Conservation (phyloP, 2,329 filamentous ascomycete genomes). For the Colletotrichum tofieldiae region DNA sequence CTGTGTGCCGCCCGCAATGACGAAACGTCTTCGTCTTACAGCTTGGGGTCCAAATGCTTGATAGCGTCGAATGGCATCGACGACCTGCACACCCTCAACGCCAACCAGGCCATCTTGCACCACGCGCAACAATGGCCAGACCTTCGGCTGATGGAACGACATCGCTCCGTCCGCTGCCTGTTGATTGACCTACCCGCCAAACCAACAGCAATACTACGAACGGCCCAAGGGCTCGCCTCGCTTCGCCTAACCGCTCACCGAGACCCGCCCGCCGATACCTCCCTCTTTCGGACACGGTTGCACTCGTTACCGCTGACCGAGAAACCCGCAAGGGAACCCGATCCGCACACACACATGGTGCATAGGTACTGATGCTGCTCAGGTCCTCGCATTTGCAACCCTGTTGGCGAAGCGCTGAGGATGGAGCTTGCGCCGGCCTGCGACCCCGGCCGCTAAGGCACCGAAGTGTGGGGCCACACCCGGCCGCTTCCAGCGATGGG, state of each 20-base stretch:
- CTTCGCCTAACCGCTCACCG: constrained; percentile 21
- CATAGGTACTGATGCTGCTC: background rate
- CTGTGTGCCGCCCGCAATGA: constrained; percentile 2
- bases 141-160: constrained; percentile 4
- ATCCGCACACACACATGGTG: background rate
- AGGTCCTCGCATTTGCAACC: background rate
- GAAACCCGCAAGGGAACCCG: constrained; percentile 5
- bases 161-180: too few species aligned
- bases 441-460: constrained; percentile 20
- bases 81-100: background rate
- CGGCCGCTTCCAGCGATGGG: background rate
- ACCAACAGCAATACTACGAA: background rate
- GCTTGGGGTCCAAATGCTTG: background rate
- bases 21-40: background rate
- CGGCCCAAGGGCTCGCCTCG: constrained; percentile 8
- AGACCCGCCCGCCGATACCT: constrained; percentile 14
- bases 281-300: constrained; percentile 9
- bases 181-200: background rate
- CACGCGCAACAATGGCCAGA: constrained; percentile 22
- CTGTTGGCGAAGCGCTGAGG: constrained; percentile 2
- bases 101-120: background rate
- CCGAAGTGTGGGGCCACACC: constrained; percentile 4
- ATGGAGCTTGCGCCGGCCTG: background rate
- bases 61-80: background rate
- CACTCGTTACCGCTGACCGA: constrained; percentile 5